These are phyloP conservation scores for Neopestalotiopsis rosae DNA, from an alignment of 2,329 filamentous ascomycete species.

Conservation along the genomic window DNA sequence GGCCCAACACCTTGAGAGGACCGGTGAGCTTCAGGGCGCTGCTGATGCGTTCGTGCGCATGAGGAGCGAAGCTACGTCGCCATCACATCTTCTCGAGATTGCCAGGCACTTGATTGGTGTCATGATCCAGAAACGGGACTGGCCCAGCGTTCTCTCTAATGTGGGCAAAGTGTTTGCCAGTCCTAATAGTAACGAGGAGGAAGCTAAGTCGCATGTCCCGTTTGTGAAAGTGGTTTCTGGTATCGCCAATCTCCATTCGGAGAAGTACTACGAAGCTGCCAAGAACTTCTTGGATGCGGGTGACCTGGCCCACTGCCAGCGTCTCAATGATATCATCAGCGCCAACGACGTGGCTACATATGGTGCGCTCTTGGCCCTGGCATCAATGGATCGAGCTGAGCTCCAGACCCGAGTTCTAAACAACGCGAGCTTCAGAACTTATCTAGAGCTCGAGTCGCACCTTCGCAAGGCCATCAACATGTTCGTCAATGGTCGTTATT, in stretches of 20 bases:
- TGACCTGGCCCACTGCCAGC: constrained; percentile 51
- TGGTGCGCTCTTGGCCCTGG: constrained; percentile 86
- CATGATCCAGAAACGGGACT: constrained; percentile 78
- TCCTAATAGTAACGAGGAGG: constrained; percentile 46
- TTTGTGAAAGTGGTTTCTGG: constrained; percentile 59
- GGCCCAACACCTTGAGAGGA: constrained; percentile 80
- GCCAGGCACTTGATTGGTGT: constrained; percentile 79
- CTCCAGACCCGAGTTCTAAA: constrained; percentile 80
- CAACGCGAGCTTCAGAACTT: constrained; percentile 80
- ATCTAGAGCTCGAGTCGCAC: constrained; percentile 91
- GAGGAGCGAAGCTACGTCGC: constrained; percentile 86
- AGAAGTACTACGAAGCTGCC: constrained; percentile 68
- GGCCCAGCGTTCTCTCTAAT: constrained; percentile 68
- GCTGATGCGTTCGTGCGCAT: constrained; percentile 83
- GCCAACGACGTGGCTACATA: constrained; percentile 92
- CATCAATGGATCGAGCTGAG: constrained; percentile 82
- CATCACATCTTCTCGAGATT: constrained; percentile 84
- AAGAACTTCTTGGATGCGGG: constrained; percentile 71
- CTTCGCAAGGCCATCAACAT: constrained; percentile 88
- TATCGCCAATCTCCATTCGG: constrained; percentile 53
- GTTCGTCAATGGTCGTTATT: constrained; percentile 91
- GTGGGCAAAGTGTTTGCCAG: constrained; percentile 67
- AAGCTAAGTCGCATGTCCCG: constrained; percentile 51
- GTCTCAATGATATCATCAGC: constrained; percentile 74
- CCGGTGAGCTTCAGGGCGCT: constrained; percentile 75